Base-by-base conservation (phyloP, 306 rosid species). In the Cucumis melo region DNA sequence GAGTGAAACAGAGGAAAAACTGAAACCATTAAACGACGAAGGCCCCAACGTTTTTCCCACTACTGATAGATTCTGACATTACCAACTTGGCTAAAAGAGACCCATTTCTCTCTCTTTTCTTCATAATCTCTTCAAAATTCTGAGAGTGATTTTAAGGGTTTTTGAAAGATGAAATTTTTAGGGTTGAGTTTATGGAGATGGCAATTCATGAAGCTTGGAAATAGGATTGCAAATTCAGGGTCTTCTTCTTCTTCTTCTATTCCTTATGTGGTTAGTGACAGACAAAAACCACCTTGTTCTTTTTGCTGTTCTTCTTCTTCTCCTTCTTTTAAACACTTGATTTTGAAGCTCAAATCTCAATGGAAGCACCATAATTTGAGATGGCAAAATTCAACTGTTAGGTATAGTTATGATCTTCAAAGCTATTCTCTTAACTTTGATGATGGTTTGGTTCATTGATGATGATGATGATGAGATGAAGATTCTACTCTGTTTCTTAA, bases 361-460 rank as follows among this genome's bases (percentile, higher is more conserved):
- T 91, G 89, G 87, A 93, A 87, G 83, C 86, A 83, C 74, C 16
- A 46, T 12, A 84, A 73, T 79, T 53, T 87, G 41, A 81, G 87
- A 42, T 72, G 81, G 81, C 79, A 70, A 78, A 88, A 80, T 48
- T 82, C 74, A 59, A 78, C 80, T 10, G 27, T 60, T 29, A 81
- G 64, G 50, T 93, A 44, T 51, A 88, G 86, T 84, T 93, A 93
- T 81, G 97, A 93, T 86, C 83, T 90, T 77, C 91, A 73, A 1
- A 93, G 97, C 89, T 91, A 93, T 74, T 83, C 84, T 75, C 93
- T 93, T 21, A 93, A 93, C 83, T 93, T 93, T 6, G 98, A 93
- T 82, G 91, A 91, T 68, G 96, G 87, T 8, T 58, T 74, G 68
- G 76, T 83, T 34, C 78, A 83, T 72, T 74, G 83, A 68, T 51